Evolutionary conservation across 768 basidiomycete genomes (phyloP).

Genomic region (Phanerochaete carnosa): DNA sequence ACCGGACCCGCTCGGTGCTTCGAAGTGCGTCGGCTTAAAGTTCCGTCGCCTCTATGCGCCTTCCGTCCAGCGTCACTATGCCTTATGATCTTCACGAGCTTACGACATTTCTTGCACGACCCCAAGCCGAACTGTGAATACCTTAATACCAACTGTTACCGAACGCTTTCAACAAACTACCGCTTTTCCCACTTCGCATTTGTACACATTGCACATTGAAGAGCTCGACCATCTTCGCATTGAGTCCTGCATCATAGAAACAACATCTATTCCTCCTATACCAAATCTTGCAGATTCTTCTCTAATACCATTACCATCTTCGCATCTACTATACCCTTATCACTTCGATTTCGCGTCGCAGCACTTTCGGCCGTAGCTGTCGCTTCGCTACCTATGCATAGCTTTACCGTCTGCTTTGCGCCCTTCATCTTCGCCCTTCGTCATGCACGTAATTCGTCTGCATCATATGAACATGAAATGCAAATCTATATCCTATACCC

Average conservation of each 20-base stretch:
- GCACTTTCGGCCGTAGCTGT: neutral
- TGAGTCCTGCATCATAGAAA: neutral
- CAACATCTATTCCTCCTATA: neutral
- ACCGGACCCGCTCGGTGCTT: neutral
- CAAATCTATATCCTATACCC: neutral
- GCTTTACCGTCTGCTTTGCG: neutral
- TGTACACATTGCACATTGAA: neutral
- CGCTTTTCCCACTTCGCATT: neutral
- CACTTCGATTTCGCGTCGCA: neutral
- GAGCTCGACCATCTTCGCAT: neutral
- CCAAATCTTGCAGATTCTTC: neutral
- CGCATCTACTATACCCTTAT: neutral
- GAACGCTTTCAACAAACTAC: neutral
- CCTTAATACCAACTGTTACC: neutral
- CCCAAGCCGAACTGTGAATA: neutral
- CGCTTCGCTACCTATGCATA: neutral
- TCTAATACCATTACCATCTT: neutral
- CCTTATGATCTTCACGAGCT: conserved; percentile 6
- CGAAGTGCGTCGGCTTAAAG: neutral
- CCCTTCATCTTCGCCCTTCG: neutral
- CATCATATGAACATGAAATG: neutral
- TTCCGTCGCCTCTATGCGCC: neutral
- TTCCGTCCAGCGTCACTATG: neutral
- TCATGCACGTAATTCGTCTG: neutral
- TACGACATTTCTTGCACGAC: neutral